phyloP scores from a whole-genome alignment of 192 early-diverging fungal species.

The Rhizophagus sp. region DNA sequence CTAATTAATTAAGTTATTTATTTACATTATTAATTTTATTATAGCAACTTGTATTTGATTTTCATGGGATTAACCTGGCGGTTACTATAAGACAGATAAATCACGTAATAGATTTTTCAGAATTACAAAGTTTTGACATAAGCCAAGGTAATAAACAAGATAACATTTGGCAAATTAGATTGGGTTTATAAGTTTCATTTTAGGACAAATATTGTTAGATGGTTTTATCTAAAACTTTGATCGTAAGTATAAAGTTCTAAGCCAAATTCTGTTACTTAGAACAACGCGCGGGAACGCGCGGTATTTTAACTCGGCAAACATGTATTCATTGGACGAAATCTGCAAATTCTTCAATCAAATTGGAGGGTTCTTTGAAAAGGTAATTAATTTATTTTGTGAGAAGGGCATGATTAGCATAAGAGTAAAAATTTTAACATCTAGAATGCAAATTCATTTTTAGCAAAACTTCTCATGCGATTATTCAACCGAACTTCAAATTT shows the following conservation, averaged over 20 bases:
- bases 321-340: conserved; percentile 70
- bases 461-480: conserved; percentile 69
- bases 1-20: not conserved
- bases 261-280: not conserved
- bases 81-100: conserved; percentile 38
- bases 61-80: conserved; percentile 69
- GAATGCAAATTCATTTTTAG: conserved; percentile 32
- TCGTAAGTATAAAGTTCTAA: not conserved
- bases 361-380: conserved; percentile 64
- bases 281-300: conserved; percentile 42
- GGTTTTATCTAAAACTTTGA: not conserved
- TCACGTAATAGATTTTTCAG: conserved; percentile 58
- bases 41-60: conserved; percentile 71
- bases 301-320: conserved; percentile 77
- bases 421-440: not conserved
- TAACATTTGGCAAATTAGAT: too few species aligned
- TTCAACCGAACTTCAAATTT: conserved; percentile 95
- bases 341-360: conserved; percentile 70
- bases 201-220: not conserved
- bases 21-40: conserved; percentile 11
- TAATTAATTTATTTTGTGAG: conserved; percentile 30
- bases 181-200: too few species aligned
- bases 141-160: conserved; percentile 23
- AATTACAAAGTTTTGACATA: conserved; percentile 42
- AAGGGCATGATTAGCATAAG: not conserved